Evolutionary conservation across 2,329 filamentous ascomycete species (phyloP).

Genomic region (Fusarium scirpi): DNA sequence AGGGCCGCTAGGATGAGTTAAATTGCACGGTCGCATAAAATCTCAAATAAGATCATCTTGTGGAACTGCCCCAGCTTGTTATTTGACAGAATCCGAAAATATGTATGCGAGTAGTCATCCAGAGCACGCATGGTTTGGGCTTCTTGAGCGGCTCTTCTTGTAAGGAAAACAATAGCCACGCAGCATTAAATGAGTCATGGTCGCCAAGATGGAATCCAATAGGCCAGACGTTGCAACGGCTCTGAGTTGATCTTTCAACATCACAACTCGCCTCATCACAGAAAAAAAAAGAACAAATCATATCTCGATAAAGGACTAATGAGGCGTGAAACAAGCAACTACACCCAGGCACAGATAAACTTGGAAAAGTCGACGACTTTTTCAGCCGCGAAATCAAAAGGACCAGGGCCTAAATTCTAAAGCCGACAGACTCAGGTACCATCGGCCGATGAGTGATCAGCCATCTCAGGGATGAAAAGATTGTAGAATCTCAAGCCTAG

Average conservation of each 20-base stretch:
- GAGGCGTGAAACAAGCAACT: conserved; percentile 16
- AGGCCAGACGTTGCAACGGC: conserved; percentile 10
- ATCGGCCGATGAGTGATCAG: conserved; percentile 35
- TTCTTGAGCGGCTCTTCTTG: neutral
- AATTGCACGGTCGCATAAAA: conserved; percentile 36
- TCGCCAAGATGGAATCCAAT: conserved; percentile 9
- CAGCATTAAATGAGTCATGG: conserved; percentile 4
- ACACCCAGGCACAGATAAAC: conserved; percentile 1
- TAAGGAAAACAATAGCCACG: conserved; percentile 6
- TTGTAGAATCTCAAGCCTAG: conserved; percentile 20
- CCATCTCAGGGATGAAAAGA: conserved; percentile 32
- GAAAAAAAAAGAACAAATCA: conserved; percentile 1
- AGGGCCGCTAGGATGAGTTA: conserved; percentile 19
- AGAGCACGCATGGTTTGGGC: neutral
- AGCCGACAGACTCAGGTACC: conserved; percentile 31
- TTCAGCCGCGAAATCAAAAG: conserved; percentile 37
- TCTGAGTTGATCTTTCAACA: neutral
- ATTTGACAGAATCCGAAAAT: conserved; percentile 38
- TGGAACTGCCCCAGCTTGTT: conserved; percentile 38
- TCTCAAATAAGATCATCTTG: conserved; percentile 39
- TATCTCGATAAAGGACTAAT: conserved; percentile 12
- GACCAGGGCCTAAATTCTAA: conserved; percentile 34
- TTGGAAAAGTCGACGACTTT: conserved; percentile 16
- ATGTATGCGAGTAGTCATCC: conserved; percentile 6
- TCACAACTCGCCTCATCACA: conserved; percentile 11